Conservation (phyloP, 495 filamentous ascomycete species). For the Hypoxylon cercidicola region DNA sequence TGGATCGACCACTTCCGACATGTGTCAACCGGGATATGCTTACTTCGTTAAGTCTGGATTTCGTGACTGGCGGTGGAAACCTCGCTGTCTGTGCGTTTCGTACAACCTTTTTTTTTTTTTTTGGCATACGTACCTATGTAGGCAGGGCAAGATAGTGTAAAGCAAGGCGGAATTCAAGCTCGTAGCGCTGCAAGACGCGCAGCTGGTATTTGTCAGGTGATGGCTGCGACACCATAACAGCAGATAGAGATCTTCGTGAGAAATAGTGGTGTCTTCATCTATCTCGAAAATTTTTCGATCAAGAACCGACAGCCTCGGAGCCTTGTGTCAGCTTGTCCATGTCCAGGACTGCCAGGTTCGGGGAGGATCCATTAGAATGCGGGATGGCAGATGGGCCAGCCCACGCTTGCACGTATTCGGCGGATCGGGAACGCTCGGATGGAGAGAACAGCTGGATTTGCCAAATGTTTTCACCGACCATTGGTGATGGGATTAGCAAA, state of each 20-base stretch:
- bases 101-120: constrained; percentile 7
- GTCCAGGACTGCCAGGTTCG: too few species aligned
- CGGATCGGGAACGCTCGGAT: constrained; percentile 37
- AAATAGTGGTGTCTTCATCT: constrained; percentile 21
- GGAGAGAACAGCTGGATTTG: constrained; percentile 30
- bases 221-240: constrained; percentile 6
- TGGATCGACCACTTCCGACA: constrained; percentile 31
- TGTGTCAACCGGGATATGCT: constrained; percentile 30
- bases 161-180: constrained; percentile 1
- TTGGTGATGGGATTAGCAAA: constrained; percentile 25
- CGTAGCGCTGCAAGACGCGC: constrained; percentile 32
- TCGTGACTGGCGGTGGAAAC: constrained; percentile 31
- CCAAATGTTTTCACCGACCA: constrained; percentile 42
- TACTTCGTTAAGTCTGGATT: constrained; percentile 6
- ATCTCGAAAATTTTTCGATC: constrained; percentile 15
- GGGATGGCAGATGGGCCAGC: constrained; percentile 20
- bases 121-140: neutral
- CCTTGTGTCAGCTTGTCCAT: constrained; percentile 21
- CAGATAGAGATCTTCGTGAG: neutral
- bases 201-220: constrained; percentile 42
- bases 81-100: constrained; percentile 4
- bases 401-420: constrained; percentile 14
- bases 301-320: constrained; percentile 24
- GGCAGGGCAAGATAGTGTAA: neutral
- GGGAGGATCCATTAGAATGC: constrained; percentile 19